phyloP scores from a whole-genome alignment of 2,329 filamentous ascomycete species.

The Paracorniculantispora psalliotae region DNA sequence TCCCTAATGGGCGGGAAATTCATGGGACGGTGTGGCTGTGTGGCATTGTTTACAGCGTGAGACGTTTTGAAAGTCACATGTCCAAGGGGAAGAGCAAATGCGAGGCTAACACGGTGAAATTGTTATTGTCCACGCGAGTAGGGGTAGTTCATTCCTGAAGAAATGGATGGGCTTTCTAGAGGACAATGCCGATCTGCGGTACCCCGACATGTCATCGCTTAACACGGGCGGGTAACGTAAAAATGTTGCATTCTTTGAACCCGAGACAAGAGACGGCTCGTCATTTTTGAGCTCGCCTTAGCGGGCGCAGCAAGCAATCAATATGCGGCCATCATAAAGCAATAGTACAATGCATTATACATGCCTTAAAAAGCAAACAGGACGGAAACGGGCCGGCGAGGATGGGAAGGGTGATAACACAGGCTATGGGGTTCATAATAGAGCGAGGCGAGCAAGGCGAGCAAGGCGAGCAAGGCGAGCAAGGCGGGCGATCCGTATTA shows the following conservation, averaged over 20 bases:
- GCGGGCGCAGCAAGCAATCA: not conserved
- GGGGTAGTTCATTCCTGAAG: slow-evolving; percentile 80
- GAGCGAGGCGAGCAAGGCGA: too few species aligned
- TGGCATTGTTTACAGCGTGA: slow-evolving; percentile 12
- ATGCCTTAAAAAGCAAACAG: slow-evolving; percentile 1
- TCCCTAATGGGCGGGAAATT: not conserved
- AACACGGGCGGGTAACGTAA: not conserved
- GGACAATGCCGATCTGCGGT: slow-evolving; percentile 83
- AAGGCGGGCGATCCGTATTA: not conserved
- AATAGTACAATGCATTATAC: not conserved
- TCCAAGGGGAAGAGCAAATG: slow-evolving; percentile 11
- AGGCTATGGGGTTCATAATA: not conserved
- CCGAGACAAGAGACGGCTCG: not conserved
- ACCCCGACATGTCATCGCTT: slow-evolving; percentile 61
- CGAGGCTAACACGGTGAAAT: not conserved
- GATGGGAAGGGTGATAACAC: not conserved
- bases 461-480: too few species aligned
- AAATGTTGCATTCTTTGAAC: not conserved
- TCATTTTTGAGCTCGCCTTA: not conserved
- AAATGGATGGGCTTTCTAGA: slow-evolving; percentile 90
- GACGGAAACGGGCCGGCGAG: not conserved
- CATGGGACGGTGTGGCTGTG: not conserved
- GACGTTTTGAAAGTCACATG: slow-evolving; percentile 13
- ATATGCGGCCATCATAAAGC: not conserved
- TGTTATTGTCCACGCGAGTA: slow-evolving; percentile 31